Percentiles rank a stretch among this genome's conserved stretches.
Evolutionary conservation across 2,329 filamentous ascomycete genomes (phyloP).

Genomic region (Colletotrichum liriopes): DNA sequence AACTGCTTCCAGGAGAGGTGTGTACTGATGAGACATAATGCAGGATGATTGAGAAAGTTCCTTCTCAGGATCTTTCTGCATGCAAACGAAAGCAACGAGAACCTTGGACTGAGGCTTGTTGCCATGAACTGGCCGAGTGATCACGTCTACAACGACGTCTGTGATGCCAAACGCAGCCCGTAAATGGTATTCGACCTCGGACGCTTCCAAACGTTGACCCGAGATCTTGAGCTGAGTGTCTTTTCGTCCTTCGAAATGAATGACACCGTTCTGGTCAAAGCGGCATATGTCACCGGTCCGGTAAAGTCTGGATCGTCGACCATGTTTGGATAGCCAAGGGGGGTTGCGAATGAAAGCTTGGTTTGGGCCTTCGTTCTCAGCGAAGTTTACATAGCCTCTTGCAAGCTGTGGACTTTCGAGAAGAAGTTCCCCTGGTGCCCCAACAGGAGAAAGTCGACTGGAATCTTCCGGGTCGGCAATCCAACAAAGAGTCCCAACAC

Average conservation of each 20-base stretch:
- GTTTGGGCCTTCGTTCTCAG: slow-evolving; percentile 22
- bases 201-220: slow-evolving; percentile 51
- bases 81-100: slow-evolving; percentile 31
- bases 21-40: background rate
- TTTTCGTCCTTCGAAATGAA: slow-evolving; percentile 45
- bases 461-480: slow-evolving; percentile 29
- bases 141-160: slow-evolving; percentile 33
- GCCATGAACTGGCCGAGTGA: slow-evolving; percentile 5
- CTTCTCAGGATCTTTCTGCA: background rate
- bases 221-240: slow-evolving; percentile 48
- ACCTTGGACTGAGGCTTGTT: slow-evolving; percentile 13
- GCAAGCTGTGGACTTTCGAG: slow-evolving; percentile 35
- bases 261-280: slow-evolving; percentile 23
- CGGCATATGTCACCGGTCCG: slow-evolving; percentile 43
- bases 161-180: slow-evolving; percentile 20
- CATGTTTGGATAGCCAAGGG: slow-evolving; percentile 19
- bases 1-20: slow-evolving; percentile 5
- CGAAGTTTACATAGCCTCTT: slow-evolving; percentile 35
- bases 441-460: slow-evolving; percentile 23
- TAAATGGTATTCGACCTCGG: slow-evolving; percentile 47
- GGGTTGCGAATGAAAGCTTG: slow-evolving; percentile 31
- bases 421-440: slow-evolving; percentile 34
- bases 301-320: slow-evolving; percentile 31
- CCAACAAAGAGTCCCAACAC: slow-evolving; percentile 27
- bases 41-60: background rate